A percentile compares a stretch with the other conserved stretches of the same genome.
Conservation (phyloP, 805 yeast genomes). For the Candida ovalis region DNA sequence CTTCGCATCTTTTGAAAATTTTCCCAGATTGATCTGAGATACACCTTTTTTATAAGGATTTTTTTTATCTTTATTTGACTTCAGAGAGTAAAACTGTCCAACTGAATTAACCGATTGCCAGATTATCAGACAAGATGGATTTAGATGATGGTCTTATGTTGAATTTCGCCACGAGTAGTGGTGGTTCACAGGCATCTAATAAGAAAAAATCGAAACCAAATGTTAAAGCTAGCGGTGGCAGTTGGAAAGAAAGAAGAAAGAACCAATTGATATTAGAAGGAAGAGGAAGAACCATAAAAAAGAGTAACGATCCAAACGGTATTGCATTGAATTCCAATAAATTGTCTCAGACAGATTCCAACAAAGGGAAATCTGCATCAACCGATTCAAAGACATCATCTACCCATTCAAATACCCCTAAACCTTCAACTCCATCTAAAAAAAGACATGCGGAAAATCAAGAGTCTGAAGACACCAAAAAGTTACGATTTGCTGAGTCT, state of each 20-base stretch:
- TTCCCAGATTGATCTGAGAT: background rate
- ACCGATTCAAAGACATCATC: background rate
- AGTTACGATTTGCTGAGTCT: constrained; percentile 41
- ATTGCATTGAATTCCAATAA: constrained; percentile 5
- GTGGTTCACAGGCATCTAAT: constrained; percentile 21
- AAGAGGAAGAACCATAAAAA: constrained; percentile 28
- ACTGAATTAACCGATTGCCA: background rate
- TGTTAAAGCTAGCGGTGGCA: constrained; percentile 61
- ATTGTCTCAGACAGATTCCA: background rate
- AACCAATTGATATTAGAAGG: constrained; percentile 50
- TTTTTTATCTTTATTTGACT: too few relatives aligned
- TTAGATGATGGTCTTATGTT: constrained; percentile 69
- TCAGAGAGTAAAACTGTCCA: too few relatives aligned
- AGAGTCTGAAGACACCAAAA: constrained; percentile 10
- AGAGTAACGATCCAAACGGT: constrained; percentile 15
- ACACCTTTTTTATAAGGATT: background rate
- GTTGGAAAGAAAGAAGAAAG: constrained; percentile 78
- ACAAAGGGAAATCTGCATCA: background rate
- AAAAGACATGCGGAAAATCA: constrained; percentile 19
- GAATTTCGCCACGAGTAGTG: constrained; percentile 60
- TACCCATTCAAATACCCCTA: constrained; percentile 6
- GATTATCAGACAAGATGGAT: constrained; percentile 13
- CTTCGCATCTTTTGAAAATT: constrained; percentile 1
- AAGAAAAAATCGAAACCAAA: constrained; percentile 11
- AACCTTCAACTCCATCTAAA: constrained; percentile 1